Evolutionary conservation across 495 filamentous ascomycete species (phyloP), one percentile per base, ranked within the genome.

Genomic region (Amorphotheca resinae): DNA sequence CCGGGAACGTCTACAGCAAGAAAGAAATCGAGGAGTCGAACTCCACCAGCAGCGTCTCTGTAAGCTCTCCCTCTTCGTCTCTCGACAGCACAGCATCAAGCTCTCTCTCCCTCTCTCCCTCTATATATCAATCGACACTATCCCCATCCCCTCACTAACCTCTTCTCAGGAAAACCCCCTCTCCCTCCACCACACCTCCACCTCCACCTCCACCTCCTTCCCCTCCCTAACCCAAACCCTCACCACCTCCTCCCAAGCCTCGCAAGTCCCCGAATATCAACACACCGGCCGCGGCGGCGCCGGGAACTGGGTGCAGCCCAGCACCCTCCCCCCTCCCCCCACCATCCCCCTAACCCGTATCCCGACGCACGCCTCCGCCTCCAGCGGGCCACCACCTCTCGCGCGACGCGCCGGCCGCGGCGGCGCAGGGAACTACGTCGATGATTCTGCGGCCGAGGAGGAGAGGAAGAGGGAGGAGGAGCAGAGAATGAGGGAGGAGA

Each of bases 1-100:
- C 76, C 1, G 77, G 76, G 25, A 81, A 82, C 56, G 79, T 73
- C 55, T 68, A 69, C 41, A 65, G 60, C 52, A 63, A 71, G 41
- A 62, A 68, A 51, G 69, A 77, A 41, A 48, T 73, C 23, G 61
- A 71, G 26, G 69, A 72, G n/a, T n/a, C n/a, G n/a, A n/a, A 28
- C 65, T 55, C 31, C 51, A 52, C 41, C 63, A 64, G 44, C 50
- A 47, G n/a, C n/a, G 25, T 50, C 57, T 44, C 58, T 64, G 37
- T 45, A 40, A 36, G 57, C 56, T 37, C 17, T 34, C 30, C 32
- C 33, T 33, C 39, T 42, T 12, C 31, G 23, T n/a, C 30, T 33
- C 22, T 49, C 41, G n/a, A n/a, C n/a, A n/a, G n/a, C n/a, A n/a
- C n/a, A n/a, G n/a, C n/a, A n/a, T n/a, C n/a, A n/a, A n/a, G n/a